phyloP scores from a whole-genome alignment of 2,329 filamentous ascomycete genomes.

The Rhynchosporium agropyri region DNA sequence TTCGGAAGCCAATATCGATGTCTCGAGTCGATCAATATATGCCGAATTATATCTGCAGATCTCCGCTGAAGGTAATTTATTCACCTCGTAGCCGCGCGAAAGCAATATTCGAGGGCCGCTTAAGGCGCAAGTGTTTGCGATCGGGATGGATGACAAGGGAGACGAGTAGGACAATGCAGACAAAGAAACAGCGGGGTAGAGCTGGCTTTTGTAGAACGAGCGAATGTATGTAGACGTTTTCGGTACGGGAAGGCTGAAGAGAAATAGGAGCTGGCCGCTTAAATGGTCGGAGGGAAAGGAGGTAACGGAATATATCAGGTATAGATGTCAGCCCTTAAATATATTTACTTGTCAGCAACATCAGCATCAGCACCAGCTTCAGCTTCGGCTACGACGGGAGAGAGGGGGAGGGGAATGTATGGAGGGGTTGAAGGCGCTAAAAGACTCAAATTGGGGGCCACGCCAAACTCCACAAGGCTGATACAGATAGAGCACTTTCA shows the following conservation, averaged over 20 bases:
- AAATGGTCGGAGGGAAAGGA: slow-evolving; percentile 18
- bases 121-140: neutral
- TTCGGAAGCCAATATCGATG: neutral
- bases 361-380: neutral
- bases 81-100: slow-evolving; percentile 23
- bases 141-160: neutral
- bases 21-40: slow-evolving; percentile 15
- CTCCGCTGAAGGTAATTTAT: slow-evolving; percentile 9
- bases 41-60: slow-evolving; percentile 15
- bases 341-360: slow-evolving; percentile 19
- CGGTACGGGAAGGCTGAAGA: slow-evolving; percentile 20
- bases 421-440: slow-evolving; percentile 19
- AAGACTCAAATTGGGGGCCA: slow-evolving; percentile 9
- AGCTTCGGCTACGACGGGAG: neutral
- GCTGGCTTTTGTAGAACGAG: slow-evolving; percentile 20
- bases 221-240: slow-evolving; percentile 11
- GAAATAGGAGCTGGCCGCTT: slow-evolving; percentile 22
- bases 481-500: slow-evolving; percentile 6
- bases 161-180: slow-evolving; percentile 11
- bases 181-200: neutral
- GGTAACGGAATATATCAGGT: neutral
- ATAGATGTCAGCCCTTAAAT: slow-evolving; percentile 26
- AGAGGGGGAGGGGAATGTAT: slow-evolving; percentile 12
- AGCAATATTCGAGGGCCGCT: slow-evolving; percentile 9
- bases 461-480: slow-evolving; percentile 16